Evolutionary conservation across 2,329 filamentous ascomycete species (phyloP).

Genomic region (Penicillium sp.): DNA sequence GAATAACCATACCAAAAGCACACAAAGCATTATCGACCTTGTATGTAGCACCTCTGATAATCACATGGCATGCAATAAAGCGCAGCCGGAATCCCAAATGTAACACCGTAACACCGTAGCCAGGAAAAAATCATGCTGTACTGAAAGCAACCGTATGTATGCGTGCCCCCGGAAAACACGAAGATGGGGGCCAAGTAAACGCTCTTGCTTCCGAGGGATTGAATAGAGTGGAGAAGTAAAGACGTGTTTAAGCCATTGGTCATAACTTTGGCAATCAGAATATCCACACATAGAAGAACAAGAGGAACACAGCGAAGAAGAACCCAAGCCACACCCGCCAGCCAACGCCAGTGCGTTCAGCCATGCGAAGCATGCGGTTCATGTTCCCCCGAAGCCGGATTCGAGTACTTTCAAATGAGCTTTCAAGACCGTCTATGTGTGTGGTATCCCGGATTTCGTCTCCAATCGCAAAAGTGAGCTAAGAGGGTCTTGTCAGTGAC

Average conservation of each 20-base stretch:
- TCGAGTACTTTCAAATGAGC: conserved; percentile 83
- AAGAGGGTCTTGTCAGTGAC: conserved; percentile 8
- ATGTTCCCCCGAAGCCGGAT: conserved; percentile 84
- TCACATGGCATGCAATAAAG: neutral
- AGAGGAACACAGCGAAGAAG: conserved; percentile 75
- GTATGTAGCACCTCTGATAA: neutral
- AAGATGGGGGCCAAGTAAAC: neutral
- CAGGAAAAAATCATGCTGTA: conserved; percentile 7
- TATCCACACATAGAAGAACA: conserved; percentile 94
- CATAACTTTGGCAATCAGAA: conserved; percentile 55
- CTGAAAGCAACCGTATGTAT: conserved; percentile 1
- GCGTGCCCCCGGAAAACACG: neutral
- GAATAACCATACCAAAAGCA: neutral
- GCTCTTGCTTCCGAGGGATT: neutral
- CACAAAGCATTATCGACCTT: neutral
- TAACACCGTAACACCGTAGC: conserved; percentile 11
- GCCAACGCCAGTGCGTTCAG: conserved; percentile 86
- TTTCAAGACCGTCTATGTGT: conserved; percentile 90
- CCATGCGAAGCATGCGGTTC: conserved; percentile 97
- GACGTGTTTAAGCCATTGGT: neutral
- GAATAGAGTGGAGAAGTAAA: neutral
- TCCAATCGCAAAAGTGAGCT: conserved; percentile 91
- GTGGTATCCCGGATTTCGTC: conserved; percentile 92
- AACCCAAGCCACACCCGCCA: conserved; percentile 95
- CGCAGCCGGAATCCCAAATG: neutral